A percentile compares a stretch with the other conserved stretches of the same genome.
These are phyloP conservation scores for Wickerhamiella parazyma DNA, from an alignment of 805 yeast species.

Conservation along the genomic window DNA sequence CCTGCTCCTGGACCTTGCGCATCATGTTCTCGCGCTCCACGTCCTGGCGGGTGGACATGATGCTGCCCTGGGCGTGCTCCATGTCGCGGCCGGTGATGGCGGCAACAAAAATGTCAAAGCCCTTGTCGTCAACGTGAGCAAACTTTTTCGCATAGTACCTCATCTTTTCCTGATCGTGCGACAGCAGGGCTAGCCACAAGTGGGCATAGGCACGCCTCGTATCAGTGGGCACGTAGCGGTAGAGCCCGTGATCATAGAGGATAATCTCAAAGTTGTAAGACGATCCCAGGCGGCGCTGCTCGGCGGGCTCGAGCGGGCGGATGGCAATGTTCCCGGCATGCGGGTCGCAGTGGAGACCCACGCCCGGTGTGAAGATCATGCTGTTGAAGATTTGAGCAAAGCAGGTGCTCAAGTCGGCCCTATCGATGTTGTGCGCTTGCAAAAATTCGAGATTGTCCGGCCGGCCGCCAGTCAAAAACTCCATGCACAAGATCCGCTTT, in stretches of 20 bases:
- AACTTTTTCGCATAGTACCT: conserved; percentile 57
- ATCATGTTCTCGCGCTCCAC: conserved; percentile 62
- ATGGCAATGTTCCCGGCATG: conserved; percentile 96
- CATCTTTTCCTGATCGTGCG: conserved; percentile 55
- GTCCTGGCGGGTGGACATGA: conserved; percentile 37
- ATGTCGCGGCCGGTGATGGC: conserved; percentile 93
- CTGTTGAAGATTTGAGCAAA: conserved; percentile 81
- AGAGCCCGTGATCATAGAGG: conserved; percentile 88
- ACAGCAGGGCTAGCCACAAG: conserved; percentile 83
- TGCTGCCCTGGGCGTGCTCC: conserved; percentile 54
- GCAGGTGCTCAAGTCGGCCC: conserved; percentile 71
- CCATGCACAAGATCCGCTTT: conserved; percentile 73
- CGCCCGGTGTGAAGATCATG: conserved; percentile 90
- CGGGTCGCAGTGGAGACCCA: conserved; percentile 93
- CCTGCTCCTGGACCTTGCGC: conserved; percentile 42
- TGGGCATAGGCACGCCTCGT: conserved; percentile 74
- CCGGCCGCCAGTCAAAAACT: conserved; percentile 67
- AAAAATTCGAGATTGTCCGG: conserved; percentile 63
- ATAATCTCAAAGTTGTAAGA: conserved; percentile 79
- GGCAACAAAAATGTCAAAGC: conserved; percentile 75
- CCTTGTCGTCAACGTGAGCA: conserved; percentile 64
- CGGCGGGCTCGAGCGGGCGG: conserved; percentile 28
- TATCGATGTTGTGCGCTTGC: conserved; percentile 47
- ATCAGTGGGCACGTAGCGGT: conserved; percentile 65
- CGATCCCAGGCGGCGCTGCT: conserved; percentile 19